These are phyloP conservation scores for Vanilla planifolia DNA, from an alignment of 106 monocot genomes.

Conservation along the genomic window DNA sequence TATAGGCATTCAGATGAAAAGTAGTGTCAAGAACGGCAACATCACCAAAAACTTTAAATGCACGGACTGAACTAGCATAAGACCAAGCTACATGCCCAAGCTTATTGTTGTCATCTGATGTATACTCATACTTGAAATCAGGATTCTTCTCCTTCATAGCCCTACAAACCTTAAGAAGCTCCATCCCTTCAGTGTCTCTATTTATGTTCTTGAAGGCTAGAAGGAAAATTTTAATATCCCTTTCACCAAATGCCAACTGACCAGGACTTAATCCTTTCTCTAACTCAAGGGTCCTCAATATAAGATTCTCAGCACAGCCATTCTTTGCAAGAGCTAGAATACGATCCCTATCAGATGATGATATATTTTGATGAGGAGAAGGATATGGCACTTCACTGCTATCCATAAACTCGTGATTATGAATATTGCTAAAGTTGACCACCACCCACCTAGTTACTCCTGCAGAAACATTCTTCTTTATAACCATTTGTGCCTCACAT, in stretches of 20 bases:
- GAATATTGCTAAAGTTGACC: conserved; percentile 63
- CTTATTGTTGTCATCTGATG: conserved; percentile 46
- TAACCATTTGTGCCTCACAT: conserved; percentile 83
- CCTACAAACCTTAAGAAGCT: conserved; percentile 65
- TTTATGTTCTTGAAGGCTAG: conserved; percentile 50
- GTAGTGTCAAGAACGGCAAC: conserved; percentile 65
- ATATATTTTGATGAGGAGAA: conserved; percentile 44
- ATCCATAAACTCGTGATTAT: conserved; percentile 77
- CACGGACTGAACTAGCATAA: conserved; percentile 57
- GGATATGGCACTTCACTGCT: conserved; percentile 35
- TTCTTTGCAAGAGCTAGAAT: conserved; percentile 55
- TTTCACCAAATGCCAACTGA: conserved; percentile 56
- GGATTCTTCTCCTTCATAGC: conserved; percentile 70
- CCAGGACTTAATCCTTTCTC: conserved; percentile 48
- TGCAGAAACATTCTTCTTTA: conserved; percentile 50
- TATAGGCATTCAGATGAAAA: conserved; percentile 44
- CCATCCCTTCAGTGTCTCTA: conserved; percentile 59
- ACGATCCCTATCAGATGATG: conserved; percentile 47
- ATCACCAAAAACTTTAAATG: conserved; percentile 69
- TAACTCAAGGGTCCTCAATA: conserved; percentile 71
- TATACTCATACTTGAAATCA: conserved; percentile 63
- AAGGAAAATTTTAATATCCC: conserved; percentile 68
- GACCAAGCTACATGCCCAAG: conserved; percentile 74
- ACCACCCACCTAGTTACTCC: conserved; percentile 54
- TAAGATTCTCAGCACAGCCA: conserved; percentile 50